Evolutionary conservation across 148 eudicot species (phyloP), one percentile per base, ranked within the genome.

Genomic region (Suaeda aralocaspica): DNA sequence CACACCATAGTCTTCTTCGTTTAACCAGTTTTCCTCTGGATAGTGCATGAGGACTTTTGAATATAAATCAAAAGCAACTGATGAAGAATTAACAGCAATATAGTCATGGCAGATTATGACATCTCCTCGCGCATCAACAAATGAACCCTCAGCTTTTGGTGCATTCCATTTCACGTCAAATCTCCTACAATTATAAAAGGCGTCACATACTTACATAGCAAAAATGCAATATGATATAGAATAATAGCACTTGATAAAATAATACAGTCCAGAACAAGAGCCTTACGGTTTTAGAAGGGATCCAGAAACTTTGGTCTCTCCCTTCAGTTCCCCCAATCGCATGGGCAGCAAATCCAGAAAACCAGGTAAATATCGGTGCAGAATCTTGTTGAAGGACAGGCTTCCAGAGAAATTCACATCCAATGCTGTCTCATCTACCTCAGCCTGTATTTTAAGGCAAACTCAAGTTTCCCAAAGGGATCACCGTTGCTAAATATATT

Each of bases 161-260:
- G 98, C 96, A 48, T 84, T 89, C 95, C 98, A 93, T 71, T 93
- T 93, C 63, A 93, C 88, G 81, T 93, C 98, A 82, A 93, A 93
- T 81, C 98, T 88, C 91, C 98, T 93, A 76, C 29, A 80, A 68
- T 31, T 31, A 73, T 42, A 73, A 72, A 49, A 45, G 11, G 45
- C 5, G 29, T 44, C 21, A 26, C 31, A 70, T 64, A 62, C 57
- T 21, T 62, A 61, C 15, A 36, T 36, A n/a, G n/a, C n/a, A n/a
- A n/a, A 31, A 30, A 26, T 64, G 46, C 44, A 72, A 18, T 19
- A 30, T 31, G 30, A 45, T 18, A 50, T 18, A 59, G 33, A 24
- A 50, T 46, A 67, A 34, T 50, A 71, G 41, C 58, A 71, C 7
- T 48, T n/a, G n/a, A n/a, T n/a, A n/a, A n/a, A n/a, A n/a, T n/a